These are phyloP conservation scores for Dactylellina haptotyla DNA, from an alignment of 2,329 filamentous ascomycete species.

Conservation along the genomic window DNA sequence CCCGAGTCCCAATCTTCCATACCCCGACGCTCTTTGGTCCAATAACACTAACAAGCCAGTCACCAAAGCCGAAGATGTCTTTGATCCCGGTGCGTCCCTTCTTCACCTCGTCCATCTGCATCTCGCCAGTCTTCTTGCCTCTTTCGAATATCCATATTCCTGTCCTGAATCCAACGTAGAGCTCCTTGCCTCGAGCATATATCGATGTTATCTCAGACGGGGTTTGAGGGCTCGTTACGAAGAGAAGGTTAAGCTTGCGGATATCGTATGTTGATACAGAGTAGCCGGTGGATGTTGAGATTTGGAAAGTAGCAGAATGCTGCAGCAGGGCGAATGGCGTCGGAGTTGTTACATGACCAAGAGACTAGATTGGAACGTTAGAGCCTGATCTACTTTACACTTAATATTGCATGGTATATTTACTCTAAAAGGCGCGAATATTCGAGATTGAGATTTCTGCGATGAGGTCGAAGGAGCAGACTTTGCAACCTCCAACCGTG, in stretches of 20 bases:
- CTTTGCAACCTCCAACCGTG: slow-evolving; percentile 37
- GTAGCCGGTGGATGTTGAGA: slow-evolving; percentile 91
- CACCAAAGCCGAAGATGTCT: slow-evolving; percentile 83
- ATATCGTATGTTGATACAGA: slow-evolving; percentile 96
- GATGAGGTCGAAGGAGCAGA: slow-evolving; percentile 2
- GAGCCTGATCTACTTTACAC: neutral
- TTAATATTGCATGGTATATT: slow-evolving; percentile 58
- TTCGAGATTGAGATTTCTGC: slow-evolving; percentile 70
- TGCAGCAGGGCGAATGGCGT: slow-evolving; percentile 86
- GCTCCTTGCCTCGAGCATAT: slow-evolving; percentile 49
- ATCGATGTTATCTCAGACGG: slow-evolving; percentile 69
- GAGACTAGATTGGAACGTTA: slow-evolving; percentile 70
- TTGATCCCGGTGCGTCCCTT: slow-evolving; percentile 64
- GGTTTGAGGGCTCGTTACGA: slow-evolving; percentile 90
- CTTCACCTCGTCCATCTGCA: slow-evolving; percentile 70
- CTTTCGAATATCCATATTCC: slow-evolving; percentile 93
- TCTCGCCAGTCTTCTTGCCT: slow-evolving; percentile 81
- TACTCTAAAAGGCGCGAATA: slow-evolving; percentile 95
- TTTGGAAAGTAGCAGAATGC: slow-evolving; percentile 91
- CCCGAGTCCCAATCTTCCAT: slow-evolving; percentile 83
- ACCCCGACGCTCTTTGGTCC: slow-evolving; percentile 77
- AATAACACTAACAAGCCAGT: slow-evolving; percentile 87
- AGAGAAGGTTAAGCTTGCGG: slow-evolving; percentile 87
- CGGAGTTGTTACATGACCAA: slow-evolving; percentile 92
- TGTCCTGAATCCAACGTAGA: slow-evolving; percentile 60